A percentile compares a stretch with the other conserved stretches of the same genome.
phyloP scores from a whole-genome alignment of 805 yeast species.

The Candida incommunis region DNA sequence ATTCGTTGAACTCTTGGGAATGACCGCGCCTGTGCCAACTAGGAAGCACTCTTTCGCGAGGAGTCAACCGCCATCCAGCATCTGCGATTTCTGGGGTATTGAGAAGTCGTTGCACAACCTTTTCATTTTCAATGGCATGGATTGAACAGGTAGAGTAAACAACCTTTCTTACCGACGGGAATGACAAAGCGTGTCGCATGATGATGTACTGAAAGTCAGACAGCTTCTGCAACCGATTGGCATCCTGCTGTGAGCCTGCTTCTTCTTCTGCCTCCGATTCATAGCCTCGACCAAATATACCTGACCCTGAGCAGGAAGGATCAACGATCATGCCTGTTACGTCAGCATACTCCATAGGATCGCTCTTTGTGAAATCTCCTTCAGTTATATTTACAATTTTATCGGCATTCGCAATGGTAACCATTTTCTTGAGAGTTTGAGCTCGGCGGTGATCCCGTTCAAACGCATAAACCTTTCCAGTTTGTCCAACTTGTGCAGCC shows the following conservation, averaged over 20 bases:
- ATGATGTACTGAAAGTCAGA: conserved; percentile 80
- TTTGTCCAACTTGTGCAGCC: conserved; percentile 42
- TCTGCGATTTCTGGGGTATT: conserved; percentile 47
- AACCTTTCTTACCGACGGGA: conserved; percentile 62
- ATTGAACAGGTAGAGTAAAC: conserved; percentile 94
- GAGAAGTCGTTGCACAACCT: conserved; percentile 71
- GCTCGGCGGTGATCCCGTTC: conserved; percentile 73
- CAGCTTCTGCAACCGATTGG: conserved; percentile 51
- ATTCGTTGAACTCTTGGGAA: conserved; percentile 47
- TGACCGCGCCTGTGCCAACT: conserved; percentile 80
- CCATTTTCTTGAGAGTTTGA: conserved; percentile 59
- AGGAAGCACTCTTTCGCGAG: conserved; percentile 55
- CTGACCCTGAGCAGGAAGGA: conserved; percentile 97
- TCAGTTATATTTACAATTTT: conserved; percentile 29
- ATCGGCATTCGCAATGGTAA: conserved; percentile 57
- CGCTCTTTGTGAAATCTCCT: conserved; percentile 48
- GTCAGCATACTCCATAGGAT: conserved; percentile 43
- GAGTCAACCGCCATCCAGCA: conserved; percentile 62
- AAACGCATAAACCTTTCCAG: conserved; percentile 44
- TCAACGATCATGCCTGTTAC: conserved; percentile 81
- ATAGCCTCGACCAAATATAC: conserved; percentile 79
- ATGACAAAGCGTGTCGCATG: conserved; percentile 71
- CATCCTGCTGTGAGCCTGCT: conserved; percentile 13
- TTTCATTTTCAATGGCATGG: conserved; percentile 87
- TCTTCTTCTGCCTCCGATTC: conserved; percentile 34